Base-by-base conservation (phyloP, 139 green algal genomes). In the Gonium pectorale region DNA sequence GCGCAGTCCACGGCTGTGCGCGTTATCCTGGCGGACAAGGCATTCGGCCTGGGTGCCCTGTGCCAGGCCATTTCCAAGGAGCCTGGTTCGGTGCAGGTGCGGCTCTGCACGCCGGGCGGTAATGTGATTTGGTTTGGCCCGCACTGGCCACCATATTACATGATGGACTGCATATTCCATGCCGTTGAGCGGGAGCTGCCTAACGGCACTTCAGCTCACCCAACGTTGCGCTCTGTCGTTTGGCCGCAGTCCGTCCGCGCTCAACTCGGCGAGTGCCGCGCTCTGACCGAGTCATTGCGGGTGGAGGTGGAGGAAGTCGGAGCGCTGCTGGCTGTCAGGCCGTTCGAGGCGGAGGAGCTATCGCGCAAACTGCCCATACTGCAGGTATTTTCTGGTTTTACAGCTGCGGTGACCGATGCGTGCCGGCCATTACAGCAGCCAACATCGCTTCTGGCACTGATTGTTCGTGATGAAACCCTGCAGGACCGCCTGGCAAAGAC, bases 11-110 rank as follows among this genome's bases (percentile, higher is more conserved):
- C 86, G 44, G 86, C 86, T 0, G 63, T 86, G 64, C 80, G 86
- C 3, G 86, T 90, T 43, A 81, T 78, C 38, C 59, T 90, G 8
- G 80, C 80, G 46, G 86, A 90, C 54, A 70, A 72, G 41, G 80
- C 62, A 27, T 90, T 81, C 35, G 66, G 78, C 19, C 38, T 87
- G 80, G 80, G 72, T 0, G 85, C 72, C 29, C 67, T 89, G 44
- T 35, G 33, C 26, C 44, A 67, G 33, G 79, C 79, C 64, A 77
- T 85, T 27, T 64, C 63, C 7, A 43, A 41, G 19, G 21, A 63
- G 3, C 77, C 77, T 9, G 77, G 77, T 0, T 38, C 60, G 0
- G 64, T 83, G 24, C 75, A 82, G 75, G 75, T 71, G 51, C 15
- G n/a, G n/a, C n/a, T n/a, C n/a, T n/a, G n/a, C n/a, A n/a, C n/a